Conservation (phyloP, 2,329 filamentous ascomycete genomes). For the Pyrenochaeta sp. region DNA sequence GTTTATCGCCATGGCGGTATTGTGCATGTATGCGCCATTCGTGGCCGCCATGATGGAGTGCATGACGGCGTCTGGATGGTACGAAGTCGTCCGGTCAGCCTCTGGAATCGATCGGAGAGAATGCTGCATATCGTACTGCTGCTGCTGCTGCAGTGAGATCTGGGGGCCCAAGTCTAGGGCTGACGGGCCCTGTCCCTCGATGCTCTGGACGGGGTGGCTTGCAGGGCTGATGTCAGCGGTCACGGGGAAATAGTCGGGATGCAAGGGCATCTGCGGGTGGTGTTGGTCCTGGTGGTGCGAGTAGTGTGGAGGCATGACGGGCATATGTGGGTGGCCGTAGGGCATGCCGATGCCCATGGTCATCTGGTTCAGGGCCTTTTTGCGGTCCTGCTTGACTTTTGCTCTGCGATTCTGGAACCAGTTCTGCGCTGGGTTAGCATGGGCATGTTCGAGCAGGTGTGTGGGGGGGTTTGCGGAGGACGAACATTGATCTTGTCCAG, state of each 20-base stretch:
- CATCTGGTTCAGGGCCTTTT: slow-evolving; percentile 54
- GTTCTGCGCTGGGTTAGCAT: slow-evolving; percentile 54
- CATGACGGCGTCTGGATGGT: slow-evolving; percentile 45
- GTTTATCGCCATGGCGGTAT: slow-evolving; percentile 31
- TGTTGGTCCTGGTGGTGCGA: slow-evolving; percentile 28
- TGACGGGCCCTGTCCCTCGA: slow-evolving; percentile 42
- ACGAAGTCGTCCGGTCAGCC: slow-evolving; percentile 34
- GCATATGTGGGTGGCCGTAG: slow-evolving; percentile 34
- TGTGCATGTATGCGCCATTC: slow-evolving; percentile 45
- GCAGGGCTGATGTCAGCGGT: slow-evolving; percentile 48
- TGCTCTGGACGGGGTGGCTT: slow-evolving; percentile 41
- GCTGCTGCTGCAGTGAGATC: slow-evolving; percentile 42
- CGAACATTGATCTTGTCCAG: slow-evolving; percentile 64
- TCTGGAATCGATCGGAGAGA: slow-evolving; percentile 46
- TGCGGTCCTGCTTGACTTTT: slow-evolving; percentile 62
- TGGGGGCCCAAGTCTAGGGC: slow-evolving; percentile 42
- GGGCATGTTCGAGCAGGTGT: not conserved
- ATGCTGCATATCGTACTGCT: slow-evolving; percentile 46
- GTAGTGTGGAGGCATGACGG: slow-evolving; percentile 31
- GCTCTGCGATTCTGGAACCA: slow-evolving; percentile 64
- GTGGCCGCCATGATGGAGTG: slow-evolving; percentile 48
- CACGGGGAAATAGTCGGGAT: slow-evolving; percentile 37
- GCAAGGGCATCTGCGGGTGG: slow-evolving; percentile 36
- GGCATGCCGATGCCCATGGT: slow-evolving; percentile 45
- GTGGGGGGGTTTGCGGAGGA: slow-evolving; percentile 13